Conservation (phyloP, 257 asterid genomes). For the Striga asiatica region DNA sequence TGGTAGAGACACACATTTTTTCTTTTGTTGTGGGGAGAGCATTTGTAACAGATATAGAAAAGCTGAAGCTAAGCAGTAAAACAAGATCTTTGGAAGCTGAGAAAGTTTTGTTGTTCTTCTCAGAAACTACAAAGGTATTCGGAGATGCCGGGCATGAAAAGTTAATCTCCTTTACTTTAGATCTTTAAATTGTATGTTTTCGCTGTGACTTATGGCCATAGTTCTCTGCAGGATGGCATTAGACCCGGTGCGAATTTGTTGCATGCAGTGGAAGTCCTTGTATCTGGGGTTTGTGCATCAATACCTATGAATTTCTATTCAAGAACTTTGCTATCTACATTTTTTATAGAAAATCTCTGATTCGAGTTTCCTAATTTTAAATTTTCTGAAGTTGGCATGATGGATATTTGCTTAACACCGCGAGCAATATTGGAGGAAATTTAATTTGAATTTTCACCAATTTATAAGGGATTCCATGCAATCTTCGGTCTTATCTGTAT, state of each 20-base stretch:
- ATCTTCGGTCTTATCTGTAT: conserved; percentile 6
- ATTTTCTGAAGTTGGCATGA: conserved; percentile 5
- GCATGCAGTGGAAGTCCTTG: conserved; percentile 91
- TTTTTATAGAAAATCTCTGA: conserved; percentile 1
- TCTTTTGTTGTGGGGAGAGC: conserved; percentile 99
- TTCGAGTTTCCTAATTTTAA: conserved; percentile 7
- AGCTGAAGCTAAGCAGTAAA: conserved; percentile 90
- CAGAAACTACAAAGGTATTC: conserved; percentile 71
- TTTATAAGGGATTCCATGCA: neutral
- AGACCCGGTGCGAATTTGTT: conserved; percentile 82
- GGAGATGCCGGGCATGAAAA: conserved; percentile 11
- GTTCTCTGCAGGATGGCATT: conserved; percentile 68
- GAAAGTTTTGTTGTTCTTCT: conserved; percentile 69
- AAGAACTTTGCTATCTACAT: neutral
- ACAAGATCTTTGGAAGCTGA: conserved; percentile 80
- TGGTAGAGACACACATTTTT: conserved; percentile 95
- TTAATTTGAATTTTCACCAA: neutral
- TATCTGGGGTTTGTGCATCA: conserved; percentile 65
- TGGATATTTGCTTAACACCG: neutral
- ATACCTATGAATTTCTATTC: conserved; percentile 12
- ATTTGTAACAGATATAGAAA: conserved; percentile 93
- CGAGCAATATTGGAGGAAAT: neutral
- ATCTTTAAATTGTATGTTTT: conserved; percentile 15
- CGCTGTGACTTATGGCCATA: conserved; percentile 19
- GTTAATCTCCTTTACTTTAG: conserved; percentile 5